Base-by-base conservation (phyloP, 148 eudicot genomes). In the Agrostemma githago region DNA sequence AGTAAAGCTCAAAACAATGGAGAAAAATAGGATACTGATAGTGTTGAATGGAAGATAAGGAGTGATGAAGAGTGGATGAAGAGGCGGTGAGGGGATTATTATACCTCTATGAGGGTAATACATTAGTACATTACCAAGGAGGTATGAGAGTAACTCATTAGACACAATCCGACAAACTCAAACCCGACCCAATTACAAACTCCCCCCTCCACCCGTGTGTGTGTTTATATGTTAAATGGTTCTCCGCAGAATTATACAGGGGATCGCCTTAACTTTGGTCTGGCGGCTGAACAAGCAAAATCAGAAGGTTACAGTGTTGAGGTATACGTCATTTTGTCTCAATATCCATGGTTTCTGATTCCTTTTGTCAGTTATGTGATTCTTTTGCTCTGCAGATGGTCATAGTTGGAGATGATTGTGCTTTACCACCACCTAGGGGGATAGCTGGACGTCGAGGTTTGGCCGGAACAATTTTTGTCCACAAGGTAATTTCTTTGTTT, bases 231-330 rank as follows among this genome's bases (percentile, higher is more conserved):
- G 5, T 46, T 63, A 71, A 46, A 20, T 57, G 62, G 48, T 66
- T 54, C 44, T 61, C 85, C 48, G 67, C 86, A 94, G 98, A 95
- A 95, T 73, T 95, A 95, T 79, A 95, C 97, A 40, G 98, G 97
- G 71, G 98, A 95, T 80, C 86, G 97, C 42, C 79, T 95, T 62
- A 95, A 95, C 87, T 95, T 95, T 82, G 98, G 98, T 73, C 82
- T 95, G 86, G 98, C 98, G 74, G 96, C 92, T 75, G 97, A 95
- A 89, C 89, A 90, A 87, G 97, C 97, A 66, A 94, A 94, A 83
- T 87, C 96, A 67, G 98, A 94, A 87, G 98, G 97, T 60, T 94
- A 88, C 73, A 84, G 88, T 77, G 88, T 94, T n/a, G 98, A 94
- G 98, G 98, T 91, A 87, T 66, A 43, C 54, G 38, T 4, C 17